These are phyloP conservation scores for Sugiyamaella valdiviana DNA, from an alignment of 805 yeast genomes.

Conservation along the genomic window DNA sequence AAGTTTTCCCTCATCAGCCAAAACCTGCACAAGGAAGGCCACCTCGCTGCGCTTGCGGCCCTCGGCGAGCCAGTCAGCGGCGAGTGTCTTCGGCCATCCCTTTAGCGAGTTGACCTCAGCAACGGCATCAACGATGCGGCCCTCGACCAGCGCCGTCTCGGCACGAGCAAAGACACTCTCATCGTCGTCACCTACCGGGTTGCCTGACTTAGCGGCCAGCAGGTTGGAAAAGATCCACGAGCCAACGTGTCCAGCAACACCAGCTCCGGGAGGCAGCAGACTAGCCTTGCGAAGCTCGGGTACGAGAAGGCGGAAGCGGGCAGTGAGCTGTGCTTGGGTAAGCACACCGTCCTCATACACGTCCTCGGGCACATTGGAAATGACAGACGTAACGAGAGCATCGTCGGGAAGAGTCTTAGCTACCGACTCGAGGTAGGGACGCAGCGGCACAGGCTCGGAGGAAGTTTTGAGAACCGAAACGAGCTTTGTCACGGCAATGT, in stretches of 20 bases:
- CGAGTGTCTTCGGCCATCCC: constrained; percentile 89
- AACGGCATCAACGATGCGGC: constrained; percentile 80
- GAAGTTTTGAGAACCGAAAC: constrained; percentile 37
- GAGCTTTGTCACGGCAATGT: constrained; percentile 41
- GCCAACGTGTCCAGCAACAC: constrained; percentile 83
- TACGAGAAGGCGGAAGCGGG: constrained; percentile 71
- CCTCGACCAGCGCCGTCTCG: constrained; percentile 62
- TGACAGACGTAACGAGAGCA: constrained; percentile 45
- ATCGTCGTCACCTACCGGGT: constrained; percentile 74
- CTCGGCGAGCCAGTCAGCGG: constrained; percentile 86
- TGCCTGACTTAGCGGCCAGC: constrained; percentile 71
- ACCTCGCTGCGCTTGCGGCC: constrained; percentile 86
- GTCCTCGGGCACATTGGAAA: constrained; percentile 42
- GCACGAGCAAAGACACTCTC: constrained; percentile 88
- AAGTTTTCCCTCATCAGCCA: constrained; percentile 33
- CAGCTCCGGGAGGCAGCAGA: constrained; percentile 90
- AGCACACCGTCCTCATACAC: constrained; percentile 53
- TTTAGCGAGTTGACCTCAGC: constrained; percentile 84
- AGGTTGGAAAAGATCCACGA: constrained; percentile 72
- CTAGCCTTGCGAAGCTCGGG: constrained; percentile 88
- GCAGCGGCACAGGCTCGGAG: constrained; percentile 35
- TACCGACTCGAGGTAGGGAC: constrained; percentile 30
- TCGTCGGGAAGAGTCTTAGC: constrained; percentile 39
- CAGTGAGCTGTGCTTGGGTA: constrained; percentile 67
- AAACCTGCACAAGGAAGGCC: constrained; percentile 61